Conservation (phyloP, 306 rosid genomes). For the Cucurbita maxima region DNA sequence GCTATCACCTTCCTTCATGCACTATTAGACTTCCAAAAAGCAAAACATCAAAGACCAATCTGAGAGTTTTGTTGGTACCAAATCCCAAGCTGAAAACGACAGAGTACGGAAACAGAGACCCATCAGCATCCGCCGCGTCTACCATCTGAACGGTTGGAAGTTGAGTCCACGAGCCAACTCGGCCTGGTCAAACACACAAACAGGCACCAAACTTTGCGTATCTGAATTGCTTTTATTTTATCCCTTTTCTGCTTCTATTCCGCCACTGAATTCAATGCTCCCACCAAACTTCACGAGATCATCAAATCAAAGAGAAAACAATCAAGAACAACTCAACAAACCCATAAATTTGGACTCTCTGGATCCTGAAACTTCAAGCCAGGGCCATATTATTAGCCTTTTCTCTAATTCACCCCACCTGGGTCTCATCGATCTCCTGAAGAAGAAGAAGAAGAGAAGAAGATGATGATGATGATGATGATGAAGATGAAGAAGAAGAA, state of each 20-base stretch:
- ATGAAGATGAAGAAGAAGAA: neutral
- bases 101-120: neutral
- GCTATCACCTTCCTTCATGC: too few relatives aligned
- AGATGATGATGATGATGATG: neutral
- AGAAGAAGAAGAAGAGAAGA: neutral
- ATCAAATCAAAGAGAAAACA: neutral
- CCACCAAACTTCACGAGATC: slow-evolving; percentile 3
- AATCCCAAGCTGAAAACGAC: neutral
- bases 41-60: too few relatives aligned
- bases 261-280: neutral
- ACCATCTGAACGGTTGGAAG: neutral
- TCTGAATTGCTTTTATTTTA: neutral
- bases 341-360: neutral
- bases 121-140: neutral
- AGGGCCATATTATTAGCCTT: neutral
- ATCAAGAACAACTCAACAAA: neutral
- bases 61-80: neutral
- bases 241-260: neutral
- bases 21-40: neutral
- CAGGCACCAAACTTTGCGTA: neutral
- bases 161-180: neutral
- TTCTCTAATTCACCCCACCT: neutral
- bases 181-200: neutral
- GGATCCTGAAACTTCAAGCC: neutral
- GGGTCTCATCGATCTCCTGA: neutral